A percentile compares a stretch with the other conserved stretches of the same genome.
Evolutionary conservation across 495 filamentous ascomycete species (phyloP).

Genomic region (Aspergillus baeticus): DNA sequence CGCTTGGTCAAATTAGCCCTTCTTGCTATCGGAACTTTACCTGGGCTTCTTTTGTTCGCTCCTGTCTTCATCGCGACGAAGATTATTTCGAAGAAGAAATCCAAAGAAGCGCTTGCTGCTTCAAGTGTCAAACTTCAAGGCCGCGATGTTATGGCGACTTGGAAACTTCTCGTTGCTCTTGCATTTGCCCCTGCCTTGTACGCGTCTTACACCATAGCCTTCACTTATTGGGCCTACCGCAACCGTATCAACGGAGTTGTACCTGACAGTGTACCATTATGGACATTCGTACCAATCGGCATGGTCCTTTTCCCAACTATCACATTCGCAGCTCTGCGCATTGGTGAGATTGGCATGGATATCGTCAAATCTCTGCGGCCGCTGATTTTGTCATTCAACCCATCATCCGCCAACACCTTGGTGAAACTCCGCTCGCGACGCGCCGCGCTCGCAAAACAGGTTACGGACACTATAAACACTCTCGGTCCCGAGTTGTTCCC

Average conservation of each 20-base stretch:
- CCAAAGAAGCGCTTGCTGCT: conserved; percentile 83
- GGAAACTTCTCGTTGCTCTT: conserved; percentile 93
- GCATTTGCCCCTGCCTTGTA: conserved; percentile 87
- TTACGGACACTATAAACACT: conserved; percentile 90
- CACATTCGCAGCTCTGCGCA: conserved; percentile 90
- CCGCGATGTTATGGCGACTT: conserved; percentile 94
- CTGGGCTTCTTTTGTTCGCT: conserved; percentile 82
- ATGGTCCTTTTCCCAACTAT: conserved; percentile 82
- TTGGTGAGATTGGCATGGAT: conserved; percentile 97
- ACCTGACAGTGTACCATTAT: conserved; percentile 77
- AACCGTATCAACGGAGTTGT: conserved; percentile 79
- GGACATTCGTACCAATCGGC: conserved; percentile 67
- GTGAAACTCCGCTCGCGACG: conserved; percentile 74
- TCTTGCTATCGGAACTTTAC: conserved; percentile 78
- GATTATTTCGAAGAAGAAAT: conserved; percentile 86
- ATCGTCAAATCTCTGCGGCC: conserved; percentile 93
- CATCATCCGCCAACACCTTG: conserved; percentile 79
- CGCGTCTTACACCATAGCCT: conserved; percentile 68
- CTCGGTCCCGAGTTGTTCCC: conserved; percentile 95
- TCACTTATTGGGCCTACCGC: conserved; percentile 75
- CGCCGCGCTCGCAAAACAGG: conserved; percentile 71
- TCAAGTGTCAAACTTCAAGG: conserved; percentile 94
- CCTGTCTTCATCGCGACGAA: conserved; percentile 92
- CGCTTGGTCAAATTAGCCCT: conserved; percentile 72
- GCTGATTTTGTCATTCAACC: conserved; percentile 83